Conservation (phyloP, 1,139 yeast genomes). For the Saccharomyces hybrid region DNA sequence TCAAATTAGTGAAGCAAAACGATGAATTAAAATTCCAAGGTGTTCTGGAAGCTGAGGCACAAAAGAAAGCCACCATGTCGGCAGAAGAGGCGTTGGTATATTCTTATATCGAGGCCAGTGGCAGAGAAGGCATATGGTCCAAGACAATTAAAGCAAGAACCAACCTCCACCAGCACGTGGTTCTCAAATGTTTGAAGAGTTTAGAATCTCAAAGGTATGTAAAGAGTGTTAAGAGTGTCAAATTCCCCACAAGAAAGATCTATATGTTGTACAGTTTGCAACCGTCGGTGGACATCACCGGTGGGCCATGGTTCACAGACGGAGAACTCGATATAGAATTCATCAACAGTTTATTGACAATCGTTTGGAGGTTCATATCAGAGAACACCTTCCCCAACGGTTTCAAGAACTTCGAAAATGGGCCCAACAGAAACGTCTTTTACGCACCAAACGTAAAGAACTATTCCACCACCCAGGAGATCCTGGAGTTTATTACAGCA, state of each 20-base stretch:
- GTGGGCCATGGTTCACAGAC: conserved; percentile 99
- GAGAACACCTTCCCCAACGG: conserved; percentile 70
- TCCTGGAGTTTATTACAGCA: conserved; percentile 65
- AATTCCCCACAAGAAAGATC: conserved; percentile 92
- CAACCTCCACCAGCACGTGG: conserved; percentile 88
- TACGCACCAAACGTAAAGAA: conserved; percentile 52
- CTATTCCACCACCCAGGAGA: conserved; percentile 63
- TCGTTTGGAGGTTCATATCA: conserved; percentile 82
- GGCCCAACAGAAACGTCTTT: conserved; percentile 28
- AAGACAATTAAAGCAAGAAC: conserved; percentile 87
- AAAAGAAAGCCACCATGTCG: conserved; percentile 63
- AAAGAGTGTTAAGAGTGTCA: conserved; percentile 88
- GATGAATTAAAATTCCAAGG: conserved; percentile 69
- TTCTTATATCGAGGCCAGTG: conserved; percentile 84
- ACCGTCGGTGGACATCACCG: conserved; percentile 93
- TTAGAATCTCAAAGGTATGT: conserved; percentile 79
- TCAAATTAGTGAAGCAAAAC: conserved; percentile 61
- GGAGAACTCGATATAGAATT: conserved; percentile 91
- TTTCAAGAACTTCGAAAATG: conserved; percentile 35
- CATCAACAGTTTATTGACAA: conserved; percentile 73
- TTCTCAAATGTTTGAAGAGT: conserved; percentile 73
- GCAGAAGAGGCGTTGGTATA: conserved; percentile 90
- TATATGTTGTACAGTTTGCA: conserved; percentile 90
- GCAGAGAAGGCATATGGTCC: conserved; percentile 95
- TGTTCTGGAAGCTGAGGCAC: conserved; percentile 57